These are phyloP conservation scores for Adenanthera pavonina DNA, from an alignment of 306 rosid genomes.

Conservation along the genomic window DNA sequence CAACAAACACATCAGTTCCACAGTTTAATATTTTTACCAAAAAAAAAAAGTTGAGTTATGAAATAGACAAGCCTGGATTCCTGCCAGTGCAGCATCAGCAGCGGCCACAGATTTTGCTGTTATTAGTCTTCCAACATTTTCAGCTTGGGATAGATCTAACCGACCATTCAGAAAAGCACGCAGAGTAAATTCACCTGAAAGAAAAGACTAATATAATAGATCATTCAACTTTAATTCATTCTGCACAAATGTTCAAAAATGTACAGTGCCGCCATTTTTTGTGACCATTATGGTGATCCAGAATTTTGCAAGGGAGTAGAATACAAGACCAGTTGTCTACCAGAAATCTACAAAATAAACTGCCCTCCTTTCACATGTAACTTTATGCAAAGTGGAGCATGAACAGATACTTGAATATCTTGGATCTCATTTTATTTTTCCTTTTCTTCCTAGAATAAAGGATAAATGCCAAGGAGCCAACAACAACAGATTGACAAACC, in stretches of 20 bases:
- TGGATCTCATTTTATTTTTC: not conserved
- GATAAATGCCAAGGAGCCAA: not conserved
- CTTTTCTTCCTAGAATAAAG: not conserved
- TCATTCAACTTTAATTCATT: not conserved
- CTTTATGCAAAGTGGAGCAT: not conserved
- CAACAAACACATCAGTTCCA: not conserved
- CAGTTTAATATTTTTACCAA: not conserved
- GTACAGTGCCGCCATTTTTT: not conserved
- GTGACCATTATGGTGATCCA: not conserved
- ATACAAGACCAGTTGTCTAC: no score
- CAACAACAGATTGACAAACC: not conserved
- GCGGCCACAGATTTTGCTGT: constrained; percentile 83
- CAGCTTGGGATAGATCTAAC: constrained; percentile 91
- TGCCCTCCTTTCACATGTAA: not conserved
- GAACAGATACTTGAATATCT: not conserved
- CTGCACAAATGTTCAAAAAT: constrained; percentile 1
- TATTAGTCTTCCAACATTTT: constrained; percentile 72
- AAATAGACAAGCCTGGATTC: constrained; percentile 74
- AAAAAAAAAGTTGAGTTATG: constrained; percentile 20
- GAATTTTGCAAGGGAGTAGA: constrained; percentile 14
- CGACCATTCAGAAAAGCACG: constrained; percentile 97
- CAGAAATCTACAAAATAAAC: constrained; percentile 1
- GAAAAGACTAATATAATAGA: constrained; percentile 15
- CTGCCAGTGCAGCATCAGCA: constrained; percentile 93
- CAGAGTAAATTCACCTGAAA: constrained; percentile 90